These are phyloP conservation scores for Colletotrichum limetticola DNA, from an alignment of 2,329 filamentous ascomycete species.

Conservation along the genomic window DNA sequence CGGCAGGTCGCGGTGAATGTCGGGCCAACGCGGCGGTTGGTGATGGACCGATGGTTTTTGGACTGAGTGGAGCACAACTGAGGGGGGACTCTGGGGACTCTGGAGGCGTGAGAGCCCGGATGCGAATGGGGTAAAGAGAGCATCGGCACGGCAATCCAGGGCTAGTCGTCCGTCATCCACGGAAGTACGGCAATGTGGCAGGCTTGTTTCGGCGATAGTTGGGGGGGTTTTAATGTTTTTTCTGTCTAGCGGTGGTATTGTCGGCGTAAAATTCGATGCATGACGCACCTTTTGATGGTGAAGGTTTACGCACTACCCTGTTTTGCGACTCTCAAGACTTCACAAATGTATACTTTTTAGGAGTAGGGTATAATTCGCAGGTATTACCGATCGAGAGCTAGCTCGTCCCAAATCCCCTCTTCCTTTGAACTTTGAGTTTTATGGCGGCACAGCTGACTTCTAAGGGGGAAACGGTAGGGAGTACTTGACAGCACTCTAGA, in stretches of 20 bases:
- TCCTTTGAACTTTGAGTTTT: neutral
- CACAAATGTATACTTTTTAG: neutral
- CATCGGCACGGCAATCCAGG: slow-evolving; percentile 32
- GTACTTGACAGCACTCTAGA: no score
- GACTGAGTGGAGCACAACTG: neutral
- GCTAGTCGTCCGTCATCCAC: neutral
- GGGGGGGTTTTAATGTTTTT: slow-evolving; percentile 11
- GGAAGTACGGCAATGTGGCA: slow-evolving; percentile 2
- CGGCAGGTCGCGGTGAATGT: neutral
- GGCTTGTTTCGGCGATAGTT: slow-evolving; percentile 1
- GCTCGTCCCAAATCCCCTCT: neutral
- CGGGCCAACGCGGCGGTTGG: neutral
- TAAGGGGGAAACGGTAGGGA: no score
- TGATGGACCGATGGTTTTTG: neutral
- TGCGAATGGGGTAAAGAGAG: neutral
- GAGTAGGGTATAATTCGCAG: neutral
- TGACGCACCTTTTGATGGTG: slow-evolving; percentile 14
- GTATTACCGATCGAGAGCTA: slow-evolving; percentile 13
- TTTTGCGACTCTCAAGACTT: neutral
- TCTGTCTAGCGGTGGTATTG: neutral
- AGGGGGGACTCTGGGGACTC: neutral
- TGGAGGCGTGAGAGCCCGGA: neutral
- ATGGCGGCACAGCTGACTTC: no score
- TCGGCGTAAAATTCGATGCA: neutral
- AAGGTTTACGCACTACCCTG: slow-evolving; percentile 17